Base-by-base conservation (phyloP, 371 early-diverging fungal genomes). In the Gilbertella persicaria region DNA sequence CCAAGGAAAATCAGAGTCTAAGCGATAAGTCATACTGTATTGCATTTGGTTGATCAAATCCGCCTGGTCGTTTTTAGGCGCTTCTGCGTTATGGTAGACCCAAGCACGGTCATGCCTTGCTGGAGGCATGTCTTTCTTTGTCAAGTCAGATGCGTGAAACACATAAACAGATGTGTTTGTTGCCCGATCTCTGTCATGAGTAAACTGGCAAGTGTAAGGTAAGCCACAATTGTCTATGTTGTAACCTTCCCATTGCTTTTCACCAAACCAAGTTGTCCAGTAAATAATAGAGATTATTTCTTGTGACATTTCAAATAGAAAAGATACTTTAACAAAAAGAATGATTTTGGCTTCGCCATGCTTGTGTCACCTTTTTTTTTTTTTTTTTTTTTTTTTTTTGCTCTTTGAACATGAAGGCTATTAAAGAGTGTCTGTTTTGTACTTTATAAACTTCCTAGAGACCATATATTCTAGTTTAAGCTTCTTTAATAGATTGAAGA, bases 1-100 rank as follows among this genome's bases (percentile, higher is more conserved):
- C 54, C 54, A 54, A 0, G 54, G 54, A 21, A 54, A 54, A 17
- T 54, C 54, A 8, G 54, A 54, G 10, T 54, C 54, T 2, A 54
- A 33, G 0, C 54, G 45, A 30, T 54, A 54, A 2, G 54, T 54
- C 54, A 54, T 54, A 20, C 46, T 45, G 39, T 54, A 54, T 24
- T 54, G 54, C 54, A 54, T 54, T 13, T 16, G 29, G n/a, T 45
- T 16, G 5, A 54, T 38, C 1, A 45, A 23, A n/a, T 39, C 39
- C 0, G 23, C n/a, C 1, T 45, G 28, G 2, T 50, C 23, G 25
- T 45, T 5, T 9, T 54, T 37, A 4, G 54, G 54, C 12, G 54
- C 54, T 16, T 54, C 54, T 23, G 54, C 54, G 4, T 28, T 46
- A 29, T 54, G 54, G 17, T 54, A 54, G 1, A 54, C 54, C 54